Conservation (phyloP, 1,139 yeast genomes). For the Taphrina sp. region DNA sequence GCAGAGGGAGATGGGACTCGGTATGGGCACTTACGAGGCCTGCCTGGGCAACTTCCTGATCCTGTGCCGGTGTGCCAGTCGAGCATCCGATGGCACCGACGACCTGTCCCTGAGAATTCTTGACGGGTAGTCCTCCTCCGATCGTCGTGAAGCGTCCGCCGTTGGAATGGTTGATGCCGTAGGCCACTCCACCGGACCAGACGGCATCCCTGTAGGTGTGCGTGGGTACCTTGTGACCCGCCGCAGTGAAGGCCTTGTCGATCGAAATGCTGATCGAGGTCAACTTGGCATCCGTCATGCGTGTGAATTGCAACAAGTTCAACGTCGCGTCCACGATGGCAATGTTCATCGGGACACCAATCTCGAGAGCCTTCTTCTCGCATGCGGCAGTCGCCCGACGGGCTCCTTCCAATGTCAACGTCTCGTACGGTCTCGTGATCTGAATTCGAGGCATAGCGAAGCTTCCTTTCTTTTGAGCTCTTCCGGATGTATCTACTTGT, state of each 20-base stretch:
- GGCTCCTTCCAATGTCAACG: conserved; percentile 24
- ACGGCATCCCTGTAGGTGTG: conserved; percentile 25
- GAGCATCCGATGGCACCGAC: conserved; percentile 28
- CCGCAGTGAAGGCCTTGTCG: conserved; percentile 32
- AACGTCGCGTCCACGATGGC: conserved; percentile 26
- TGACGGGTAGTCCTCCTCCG: conserved; percentile 23
- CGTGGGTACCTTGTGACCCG: conserved; percentile 19
- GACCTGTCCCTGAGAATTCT: conserved; percentile 17
- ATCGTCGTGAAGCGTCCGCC: conserved; percentile 29
- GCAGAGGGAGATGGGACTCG: not conserved
- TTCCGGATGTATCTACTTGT: no score
- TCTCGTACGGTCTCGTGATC: not conserved
- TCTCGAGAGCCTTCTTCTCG: conserved; percentile 22
- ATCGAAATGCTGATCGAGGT: conserved; percentile 24
- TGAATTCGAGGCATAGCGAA: conserved; percentile 12
- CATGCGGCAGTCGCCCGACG: conserved; percentile 19
- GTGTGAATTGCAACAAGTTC: conserved; percentile 13
- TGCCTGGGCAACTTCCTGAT: conserved; percentile 28
- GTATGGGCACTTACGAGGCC: no score
- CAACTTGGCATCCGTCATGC: conserved; percentile 29
- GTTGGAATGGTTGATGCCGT: conserved; percentile 25
- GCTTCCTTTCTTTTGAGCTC: no score
- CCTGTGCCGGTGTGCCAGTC: conserved; percentile 29
- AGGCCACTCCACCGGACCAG: conserved; percentile 31
- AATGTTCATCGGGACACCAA: conserved; percentile 30